Percentiles rank a stretch among this genome's conserved stretches.
Conservation (phyloP, 75 land plant genomes). For the Pinus taeda region DNA sequence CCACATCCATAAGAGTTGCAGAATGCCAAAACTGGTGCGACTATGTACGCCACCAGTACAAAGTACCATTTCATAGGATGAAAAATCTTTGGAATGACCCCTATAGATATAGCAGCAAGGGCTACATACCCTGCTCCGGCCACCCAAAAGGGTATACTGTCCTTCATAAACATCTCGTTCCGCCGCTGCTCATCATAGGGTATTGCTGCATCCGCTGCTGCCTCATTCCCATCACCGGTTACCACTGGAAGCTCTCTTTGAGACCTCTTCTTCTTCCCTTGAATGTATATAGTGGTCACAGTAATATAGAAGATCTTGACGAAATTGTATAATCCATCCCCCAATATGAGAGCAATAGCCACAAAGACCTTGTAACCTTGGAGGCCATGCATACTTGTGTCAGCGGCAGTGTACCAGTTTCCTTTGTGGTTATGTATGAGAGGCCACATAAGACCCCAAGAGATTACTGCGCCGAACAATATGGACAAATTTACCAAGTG, state of each 20-base stretch:
- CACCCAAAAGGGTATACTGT: constrained; percentile 32
- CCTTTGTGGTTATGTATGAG: constrained; percentile 40
- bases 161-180: constrained; percentile 36
- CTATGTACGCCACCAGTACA: constrained; percentile 34
- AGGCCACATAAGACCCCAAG: constrained; percentile 85
- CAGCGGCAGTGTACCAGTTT: constrained; percentile 44
- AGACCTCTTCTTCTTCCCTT: background rate
- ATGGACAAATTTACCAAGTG: constrained; percentile 57
- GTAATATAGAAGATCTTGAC: constrained; percentile 16
- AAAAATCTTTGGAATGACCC: constrained; percentile 36
- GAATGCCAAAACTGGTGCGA: constrained; percentile 60
- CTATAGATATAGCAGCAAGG: constrained; percentile 35
- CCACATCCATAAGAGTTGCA: constrained; percentile 66
- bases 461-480: constrained; percentile 48
- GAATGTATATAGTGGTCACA: constrained; percentile 5
- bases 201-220: background rate
- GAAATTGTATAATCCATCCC: constrained; percentile 26
- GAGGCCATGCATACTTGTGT: constrained; percentile 40
- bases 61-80: constrained; percentile 32
- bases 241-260: background rate
- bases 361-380: constrained; percentile 63
- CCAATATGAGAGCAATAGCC: constrained; percentile 24
- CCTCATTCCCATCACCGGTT: background rate
- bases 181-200: constrained; percentile 13
- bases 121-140: constrained; percentile 28